Evolutionary conservation across 345 rosid species (phyloP).

Genomic region (Pugionium cornutum): DNA sequence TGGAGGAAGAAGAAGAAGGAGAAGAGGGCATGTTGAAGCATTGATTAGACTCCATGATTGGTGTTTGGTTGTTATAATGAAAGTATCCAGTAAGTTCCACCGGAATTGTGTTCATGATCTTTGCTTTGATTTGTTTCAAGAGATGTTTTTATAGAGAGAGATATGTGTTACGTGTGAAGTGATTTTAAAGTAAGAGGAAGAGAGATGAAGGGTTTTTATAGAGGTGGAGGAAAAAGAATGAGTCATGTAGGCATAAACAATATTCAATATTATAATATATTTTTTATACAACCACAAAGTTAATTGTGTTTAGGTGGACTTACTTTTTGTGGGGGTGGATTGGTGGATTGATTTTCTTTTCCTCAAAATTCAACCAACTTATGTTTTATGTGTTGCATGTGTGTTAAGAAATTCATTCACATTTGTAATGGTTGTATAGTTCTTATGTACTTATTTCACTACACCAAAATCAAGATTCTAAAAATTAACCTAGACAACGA

Average conservation of each 20-base stretch:
- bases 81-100: conserved; percentile 53
- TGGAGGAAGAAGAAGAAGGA: conserved; percentile 38
- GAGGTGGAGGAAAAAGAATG: conserved; percentile 13
- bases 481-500: too few species aligned
- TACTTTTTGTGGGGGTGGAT: conserved; percentile 8
- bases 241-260: too few species aligned
- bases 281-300: conserved; percentile 19
- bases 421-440: conserved; percentile 9
- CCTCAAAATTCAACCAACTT: not conserved
- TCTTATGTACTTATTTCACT: conserved; percentile 14
- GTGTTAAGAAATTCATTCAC: not conserved
- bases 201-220: conserved; percentile 28
- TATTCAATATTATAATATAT: not conserved
- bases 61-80: conserved; percentile 38
- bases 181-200: conserved; percentile 23
- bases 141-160: not conserved
- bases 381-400: conserved; percentile 7
- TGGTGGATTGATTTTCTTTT: conserved; percentile 13
- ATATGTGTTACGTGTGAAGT: not conserved
- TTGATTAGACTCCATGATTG: conserved; percentile 30
- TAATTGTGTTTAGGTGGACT: conserved; percentile 24
- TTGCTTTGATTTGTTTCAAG: conserved; percentile 17
- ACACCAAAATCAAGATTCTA: not conserved
- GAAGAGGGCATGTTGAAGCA: conserved; percentile 49
- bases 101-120: conserved; percentile 52